Conservation (phyloP, 805 yeast species). For the Yarrowia bubula region DNA sequence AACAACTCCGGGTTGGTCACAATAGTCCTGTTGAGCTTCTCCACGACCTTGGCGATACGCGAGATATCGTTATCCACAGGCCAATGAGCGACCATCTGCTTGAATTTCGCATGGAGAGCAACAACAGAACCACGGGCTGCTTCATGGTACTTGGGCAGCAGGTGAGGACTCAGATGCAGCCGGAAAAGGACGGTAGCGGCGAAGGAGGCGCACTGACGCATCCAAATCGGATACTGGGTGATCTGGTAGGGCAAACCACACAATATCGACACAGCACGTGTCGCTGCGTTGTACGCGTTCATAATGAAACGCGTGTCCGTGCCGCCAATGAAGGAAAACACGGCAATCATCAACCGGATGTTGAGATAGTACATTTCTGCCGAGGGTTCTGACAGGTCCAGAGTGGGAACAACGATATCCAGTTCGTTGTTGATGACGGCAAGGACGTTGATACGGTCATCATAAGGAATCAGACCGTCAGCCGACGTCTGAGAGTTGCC, state of each 20-base stretch:
- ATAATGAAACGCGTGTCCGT: conserved; percentile 84
- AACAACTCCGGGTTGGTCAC: conserved; percentile 85
- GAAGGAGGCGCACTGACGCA: conserved; percentile 81
- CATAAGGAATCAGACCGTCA: conserved; percentile 84
- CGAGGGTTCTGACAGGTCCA: conserved; percentile 56
- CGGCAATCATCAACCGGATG: conserved; percentile 75
- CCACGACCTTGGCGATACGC: conserved; percentile 86
- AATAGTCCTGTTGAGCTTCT: conserved; percentile 80
- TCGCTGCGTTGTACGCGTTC: conserved; percentile 75
- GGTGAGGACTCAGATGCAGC: conserved; percentile 71
- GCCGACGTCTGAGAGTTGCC: conserved; percentile 82
- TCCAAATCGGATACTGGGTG: conserved; percentile 80
- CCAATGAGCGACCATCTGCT: conserved; percentile 92
- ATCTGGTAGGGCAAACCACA: conserved; percentile 68
- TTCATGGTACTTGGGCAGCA: conserved; percentile 70
- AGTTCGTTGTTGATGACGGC: conserved; percentile 77
- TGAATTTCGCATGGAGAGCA: conserved; percentile 80
- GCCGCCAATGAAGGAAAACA: conserved; percentile 80
- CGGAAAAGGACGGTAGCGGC: conserved; percentile 74
- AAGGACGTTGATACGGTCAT: conserved; percentile 75
- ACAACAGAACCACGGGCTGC: conserved; percentile 91
- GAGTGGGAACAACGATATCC: conserved; percentile 63
- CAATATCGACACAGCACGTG: conserved; percentile 74
- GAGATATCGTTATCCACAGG: conserved; percentile 86
- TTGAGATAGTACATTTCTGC: conserved; percentile 78